These are phyloP conservation scores for Penicillium ochrochloron DNA, from an alignment of 495 filamentous ascomycete genomes.

Conservation along the genomic window DNA sequence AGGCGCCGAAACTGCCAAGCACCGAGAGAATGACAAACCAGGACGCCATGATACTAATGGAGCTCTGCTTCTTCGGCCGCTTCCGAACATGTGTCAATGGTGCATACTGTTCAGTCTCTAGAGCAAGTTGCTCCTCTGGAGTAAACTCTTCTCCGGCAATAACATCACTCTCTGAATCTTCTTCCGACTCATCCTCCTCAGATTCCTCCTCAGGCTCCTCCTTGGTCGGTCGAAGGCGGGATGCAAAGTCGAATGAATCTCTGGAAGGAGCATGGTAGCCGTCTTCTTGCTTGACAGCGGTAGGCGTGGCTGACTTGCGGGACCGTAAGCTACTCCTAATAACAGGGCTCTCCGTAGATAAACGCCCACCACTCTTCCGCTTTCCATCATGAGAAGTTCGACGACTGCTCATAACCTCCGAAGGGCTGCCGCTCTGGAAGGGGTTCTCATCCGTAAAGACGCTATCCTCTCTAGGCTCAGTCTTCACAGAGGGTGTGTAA, in stretches of 20 bases:
- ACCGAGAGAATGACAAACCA: slow-evolving; percentile 69
- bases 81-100: slow-evolving; percentile 39
- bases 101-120: slow-evolving; percentile 57
- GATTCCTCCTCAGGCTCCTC: slow-evolving; percentile 38
- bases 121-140: slow-evolving; percentile 81
- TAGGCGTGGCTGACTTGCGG: slow-evolving; percentile 41
- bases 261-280: slow-evolving; percentile 40
- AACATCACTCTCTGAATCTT: slow-evolving; percentile 49
- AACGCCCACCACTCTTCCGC: slow-evolving; percentile 52
- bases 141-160: slow-evolving; percentile 90
- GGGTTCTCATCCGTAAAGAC: slow-evolving; percentile 90
- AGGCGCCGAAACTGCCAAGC: slow-evolving; percentile 71
- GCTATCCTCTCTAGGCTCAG: slow-evolving; percentile 49
- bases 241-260: slow-evolving; percentile 53
- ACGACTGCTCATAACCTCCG: slow-evolving; percentile 38
- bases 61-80: slow-evolving; percentile 39
- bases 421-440: slow-evolving; percentile 84
- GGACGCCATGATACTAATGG: slow-evolving; percentile 55
- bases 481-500: slow-evolving; percentile 42
- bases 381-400: slow-evolving; percentile 47
- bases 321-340: slow-evolving; percentile 43
- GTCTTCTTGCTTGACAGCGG: slow-evolving; percentile 44
- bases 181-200: slow-evolving; percentile 41
- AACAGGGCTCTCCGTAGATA: slow-evolving; percentile 41
- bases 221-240: slow-evolving; percentile 29